A percentile compares a stretch with the other conserved stretches of the same genome.
Evolutionary conservation across 164 flowering plant genomes (phyloP).

Genomic region (Stephania yunnanensis): DNA sequence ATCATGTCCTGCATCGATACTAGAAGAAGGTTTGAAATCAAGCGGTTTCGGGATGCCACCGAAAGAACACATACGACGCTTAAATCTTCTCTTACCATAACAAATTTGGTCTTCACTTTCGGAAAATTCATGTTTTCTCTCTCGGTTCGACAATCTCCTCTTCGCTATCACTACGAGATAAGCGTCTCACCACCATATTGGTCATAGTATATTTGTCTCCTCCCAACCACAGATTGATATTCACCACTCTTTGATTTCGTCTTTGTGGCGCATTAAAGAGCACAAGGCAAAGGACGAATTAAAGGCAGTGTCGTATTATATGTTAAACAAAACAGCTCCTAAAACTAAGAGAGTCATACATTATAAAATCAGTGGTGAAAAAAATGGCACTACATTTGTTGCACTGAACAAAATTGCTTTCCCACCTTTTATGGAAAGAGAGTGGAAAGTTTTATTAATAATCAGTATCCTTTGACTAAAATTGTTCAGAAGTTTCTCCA

Average conservation of each 20-base stretch:
- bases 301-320: neutral
- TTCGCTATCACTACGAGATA: constrained; percentile 96
- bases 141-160: constrained; percentile 70
- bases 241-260: constrained; percentile 99
- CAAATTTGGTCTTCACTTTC: constrained; percentile 85
- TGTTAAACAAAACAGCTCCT: neutral
- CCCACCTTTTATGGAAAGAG: neutral
- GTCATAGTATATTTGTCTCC: constrained; percentile 93
- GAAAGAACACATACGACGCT: neutral
- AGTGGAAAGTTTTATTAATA: neutral
- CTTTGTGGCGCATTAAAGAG: constrained; percentile 30
- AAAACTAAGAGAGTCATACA: neutral
- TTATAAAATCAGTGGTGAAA: neutral
- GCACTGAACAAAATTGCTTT: neutral
- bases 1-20: neutral
- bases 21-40: neutral
- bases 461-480: neutral
- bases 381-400: neutral
- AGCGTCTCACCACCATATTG: constrained; percentile 79
- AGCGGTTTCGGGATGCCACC: neutral
- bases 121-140: constrained; percentile 73
- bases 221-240: constrained; percentile 91
- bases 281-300: constrained; percentile 12
- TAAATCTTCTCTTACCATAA: constrained; percentile 47
- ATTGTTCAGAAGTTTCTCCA: neutral